Conservation (phyloP, 2,329 filamentous ascomycete species). For the Colletotrichum filicis region DNA sequence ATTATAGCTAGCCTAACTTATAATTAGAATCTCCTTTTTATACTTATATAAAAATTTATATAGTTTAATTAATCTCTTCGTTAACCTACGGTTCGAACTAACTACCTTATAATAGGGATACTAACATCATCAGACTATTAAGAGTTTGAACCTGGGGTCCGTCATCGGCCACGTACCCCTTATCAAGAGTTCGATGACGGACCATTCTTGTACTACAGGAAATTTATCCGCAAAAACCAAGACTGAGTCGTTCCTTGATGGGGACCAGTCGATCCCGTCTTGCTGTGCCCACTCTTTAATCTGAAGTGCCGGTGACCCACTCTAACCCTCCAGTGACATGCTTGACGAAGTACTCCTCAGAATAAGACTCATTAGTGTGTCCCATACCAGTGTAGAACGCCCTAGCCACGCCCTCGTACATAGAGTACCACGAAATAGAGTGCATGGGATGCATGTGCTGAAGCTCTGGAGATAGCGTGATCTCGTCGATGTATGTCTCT, state of each 20-base stretch:
- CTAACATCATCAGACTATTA: too few relatives aligned
- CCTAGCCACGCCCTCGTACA: not conserved
- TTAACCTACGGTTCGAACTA: too few relatives aligned
- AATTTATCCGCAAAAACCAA: not conserved
- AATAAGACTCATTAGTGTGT: not conserved
- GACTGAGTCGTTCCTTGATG: not conserved
- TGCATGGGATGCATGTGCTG: not conserved
- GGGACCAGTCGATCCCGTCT: not conserved
- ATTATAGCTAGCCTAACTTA: too few relatives aligned
- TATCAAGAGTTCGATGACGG: not conserved
- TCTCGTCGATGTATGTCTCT: not conserved
- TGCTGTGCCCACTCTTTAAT: not conserved
- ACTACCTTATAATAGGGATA: too few relatives aligned
- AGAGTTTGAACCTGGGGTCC: fast-evolving
- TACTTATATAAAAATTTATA: too few relatives aligned
- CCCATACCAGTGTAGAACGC: not conserved
- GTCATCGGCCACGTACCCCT: not conserved
- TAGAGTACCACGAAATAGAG: not conserved
- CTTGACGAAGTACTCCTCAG: not conserved
- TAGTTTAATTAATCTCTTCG: too few relatives aligned
- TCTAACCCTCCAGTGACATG: not conserved
- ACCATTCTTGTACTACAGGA: fast-evolving
- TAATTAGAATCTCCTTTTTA: too few relatives aligned
- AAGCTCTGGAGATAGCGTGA: not conserved
- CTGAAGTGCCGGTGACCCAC: not conserved